Base-by-base conservation (phyloP, 106 monocot species). In the Dioscorea zingiberensis region DNA sequence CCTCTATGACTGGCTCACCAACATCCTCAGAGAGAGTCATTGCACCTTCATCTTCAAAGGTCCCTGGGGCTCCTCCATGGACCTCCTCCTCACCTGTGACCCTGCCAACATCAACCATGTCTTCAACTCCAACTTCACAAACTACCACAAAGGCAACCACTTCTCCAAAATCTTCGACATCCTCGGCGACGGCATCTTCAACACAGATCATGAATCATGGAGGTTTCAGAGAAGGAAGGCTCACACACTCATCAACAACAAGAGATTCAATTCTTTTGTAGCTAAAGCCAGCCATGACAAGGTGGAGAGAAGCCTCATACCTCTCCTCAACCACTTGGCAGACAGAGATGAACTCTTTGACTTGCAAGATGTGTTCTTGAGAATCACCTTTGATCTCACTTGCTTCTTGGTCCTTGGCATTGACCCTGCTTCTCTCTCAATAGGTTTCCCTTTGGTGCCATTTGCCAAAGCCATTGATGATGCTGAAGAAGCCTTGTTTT, bases 391-490 rank as follows among this genome's bases (percentile, higher is more conserved):
- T 16, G 82, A 82, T 54, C 38, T 68, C 25, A 77, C 73, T 21
- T 63, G 68, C 17, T 51, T 15, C 21, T 25, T 77, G 45, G 69
- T 77, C 18, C 70, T 77, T 30, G 82, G 82, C 10, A 15, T 77
- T 14, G 82, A 82, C 28, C 77, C 77, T 1, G 73, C 73, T 3
- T 64, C 64, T 29, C 73, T 82, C 27, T 67, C 77, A 9, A 19
- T n/a, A 14, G 24, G 29, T 21, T 74, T 73, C 54, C 77, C 77
- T 0, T 18, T 60, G 9, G 65, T 77, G 4, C 65, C 77, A 4
- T 77, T 77, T 59, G 82, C 77, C 26, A 25, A 45, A 21, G 77
- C 82, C 15, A 77, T 82, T 54, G 77, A 77, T 59, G 69, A 63
- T 24, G 69, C 51, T 16, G 46, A 55, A 63, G 71, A 75, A 21